These are phyloP conservation scores for Lasiosphaeriaceae sp. DNA, from an alignment of 495 filamentous ascomycete species.

Conservation along the genomic window DNA sequence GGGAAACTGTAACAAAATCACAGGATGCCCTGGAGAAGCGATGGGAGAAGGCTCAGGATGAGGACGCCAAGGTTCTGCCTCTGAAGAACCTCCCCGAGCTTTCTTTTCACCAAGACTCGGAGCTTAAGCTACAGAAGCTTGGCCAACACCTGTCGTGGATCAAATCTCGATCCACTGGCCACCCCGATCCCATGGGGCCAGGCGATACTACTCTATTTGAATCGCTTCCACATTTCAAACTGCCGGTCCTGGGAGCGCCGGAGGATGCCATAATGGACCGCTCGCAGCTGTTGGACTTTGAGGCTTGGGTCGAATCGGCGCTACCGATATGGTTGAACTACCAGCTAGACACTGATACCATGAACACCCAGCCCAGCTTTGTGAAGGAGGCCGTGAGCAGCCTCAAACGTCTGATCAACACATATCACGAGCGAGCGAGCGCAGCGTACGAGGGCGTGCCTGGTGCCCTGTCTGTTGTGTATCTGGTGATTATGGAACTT, in stretches of 20 bases:
- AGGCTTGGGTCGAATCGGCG: constrained; percentile 17
- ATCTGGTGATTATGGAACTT: constrained; percentile 57
- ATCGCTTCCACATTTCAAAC: neutral
- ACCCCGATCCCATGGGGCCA: neutral
- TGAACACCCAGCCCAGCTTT: neutral
- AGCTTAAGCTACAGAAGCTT: constrained; percentile 7
- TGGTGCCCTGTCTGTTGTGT: constrained; percentile 54
- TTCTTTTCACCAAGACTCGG: constrained; percentile 7
- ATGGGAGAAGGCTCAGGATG: constrained; percentile 11
- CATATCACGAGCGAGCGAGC: constrained; percentile 22
- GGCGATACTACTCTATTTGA: constrained; percentile 6
- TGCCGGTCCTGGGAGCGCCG: neutral
- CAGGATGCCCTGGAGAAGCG: neutral
- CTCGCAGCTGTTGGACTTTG: constrained; percentile 13
- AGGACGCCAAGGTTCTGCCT: neutral
- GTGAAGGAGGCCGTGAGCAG: neutral
- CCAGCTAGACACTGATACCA: neutral
- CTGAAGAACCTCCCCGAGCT: neutral
- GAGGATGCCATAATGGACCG: neutral
- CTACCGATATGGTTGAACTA: constrained; percentile 17
- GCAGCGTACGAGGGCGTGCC: constrained; percentile 40
- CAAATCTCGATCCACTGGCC: neutral
- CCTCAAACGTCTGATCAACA: constrained; percentile 15
- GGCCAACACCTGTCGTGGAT: constrained; percentile 8
- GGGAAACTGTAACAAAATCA: neutral